phyloP scores from a whole-genome alignment of 129 eudicot genomes.

The Tanacetum coccineum region DNA sequence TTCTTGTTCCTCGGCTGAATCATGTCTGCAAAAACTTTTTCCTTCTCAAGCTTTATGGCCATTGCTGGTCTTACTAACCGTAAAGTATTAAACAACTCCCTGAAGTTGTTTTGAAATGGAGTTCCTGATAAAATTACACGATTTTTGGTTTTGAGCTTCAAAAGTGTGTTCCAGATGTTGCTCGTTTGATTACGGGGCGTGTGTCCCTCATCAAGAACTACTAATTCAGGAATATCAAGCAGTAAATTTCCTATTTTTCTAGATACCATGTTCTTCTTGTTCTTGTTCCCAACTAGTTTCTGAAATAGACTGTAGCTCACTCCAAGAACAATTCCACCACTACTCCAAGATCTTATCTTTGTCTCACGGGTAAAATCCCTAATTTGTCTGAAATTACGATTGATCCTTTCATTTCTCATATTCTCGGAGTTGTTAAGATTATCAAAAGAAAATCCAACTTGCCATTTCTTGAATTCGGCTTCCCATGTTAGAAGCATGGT shows the following conservation, averaged over 20 bases:
- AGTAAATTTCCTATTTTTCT: constrained; percentile 32
- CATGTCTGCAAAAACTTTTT: constrained; percentile 30
- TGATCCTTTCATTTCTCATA: constrained; percentile 12
- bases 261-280: neutral
- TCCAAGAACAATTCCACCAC: constrained; percentile 52
- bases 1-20: constrained; percentile 1
- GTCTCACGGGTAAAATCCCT: constrained; percentile 32
- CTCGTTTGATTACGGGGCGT: constrained; percentile 60
- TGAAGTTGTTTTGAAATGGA: constrained; percentile 71
- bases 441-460: constrained; percentile 31
- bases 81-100: constrained; percentile 55
- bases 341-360: constrained; percentile 56
- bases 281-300: neutral
- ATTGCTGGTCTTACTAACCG: constrained; percentile 45
- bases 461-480: constrained; percentile 51
- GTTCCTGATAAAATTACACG: constrained; percentile 73
- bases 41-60: constrained; percentile 22
- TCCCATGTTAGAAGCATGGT: constrained; percentile 57
- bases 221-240: constrained; percentile 47
- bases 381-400: neutral
- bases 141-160: constrained; percentile 43
- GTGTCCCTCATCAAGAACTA: constrained; percentile 91
- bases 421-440: constrained; percentile 24
- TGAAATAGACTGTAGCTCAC: constrained; percentile 52
- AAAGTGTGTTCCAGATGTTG: constrained; percentile 42